Evolutionary conservation across 2,329 filamentous ascomycete genomes (phyloP), one percentile per base, ranked within the genome.

Genomic region (Talaromyces sp.): DNA sequence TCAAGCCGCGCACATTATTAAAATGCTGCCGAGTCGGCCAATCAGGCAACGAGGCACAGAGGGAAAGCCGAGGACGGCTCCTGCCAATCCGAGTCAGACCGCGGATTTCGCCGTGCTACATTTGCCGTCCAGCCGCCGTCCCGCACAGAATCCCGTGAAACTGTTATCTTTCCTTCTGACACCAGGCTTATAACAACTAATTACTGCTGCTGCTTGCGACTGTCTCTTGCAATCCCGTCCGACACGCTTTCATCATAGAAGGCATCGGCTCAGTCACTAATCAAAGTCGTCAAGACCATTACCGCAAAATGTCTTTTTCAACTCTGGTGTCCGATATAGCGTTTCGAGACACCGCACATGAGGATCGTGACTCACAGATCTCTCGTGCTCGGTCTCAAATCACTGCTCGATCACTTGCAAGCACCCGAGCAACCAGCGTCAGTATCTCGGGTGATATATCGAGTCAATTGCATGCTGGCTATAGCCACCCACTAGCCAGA

Each of bases 381-480:
- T 82, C 81, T 11, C 74, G 72, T 58, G 76, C 77, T 16, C 75
- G 71, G 64, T 78, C 77, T 24, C 77, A 75, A 45, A 67, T 67
- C 39, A 76, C 75, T 48, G 77, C 79, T 61, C 74, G 78, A 56
- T 82, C 81, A 43, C 79, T 80, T 66, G 72, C 78, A 60, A 82
- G 81, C 67, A 83, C 81, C 37, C 73, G 79, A 48, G 80, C 82
- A 5, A 83, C 82, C 37, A 82, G 80, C 67, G 81, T 83, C 48
- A 83, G 81, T 75, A 82, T 83, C 52, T 80, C 81, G 19, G 81
- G 81, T 7, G 90, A 93, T 72, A 93, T 95, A 70, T 89, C 89
- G 14, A 93, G 90, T 77, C 91, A 94, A 78, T 84, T 94, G 48
- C 91, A 95, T 74, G 89, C 90, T 62, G 91, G 91, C 65, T 94